phyloP scores from a whole-genome alignment of 768 basidiomycete genomes.

The Boletus reticuloceps region DNA sequence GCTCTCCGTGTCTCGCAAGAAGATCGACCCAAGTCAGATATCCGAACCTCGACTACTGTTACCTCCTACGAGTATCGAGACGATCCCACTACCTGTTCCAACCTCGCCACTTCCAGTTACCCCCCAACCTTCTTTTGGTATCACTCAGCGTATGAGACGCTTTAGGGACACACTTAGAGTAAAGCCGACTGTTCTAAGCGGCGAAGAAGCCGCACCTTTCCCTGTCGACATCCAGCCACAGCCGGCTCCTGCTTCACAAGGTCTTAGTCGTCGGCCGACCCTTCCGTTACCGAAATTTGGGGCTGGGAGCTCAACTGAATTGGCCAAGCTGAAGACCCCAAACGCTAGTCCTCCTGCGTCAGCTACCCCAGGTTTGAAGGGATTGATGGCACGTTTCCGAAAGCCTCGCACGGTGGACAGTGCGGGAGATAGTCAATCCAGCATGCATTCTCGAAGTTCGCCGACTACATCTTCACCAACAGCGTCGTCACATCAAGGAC shows the following conservation, averaged over 20 bases:
- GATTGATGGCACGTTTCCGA: conserved; percentile 80
- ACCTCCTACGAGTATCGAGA: conserved; percentile 66
- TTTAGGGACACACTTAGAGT: conserved; percentile 66
- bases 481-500: conserved; percentile 32
- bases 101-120: conserved; percentile 34
- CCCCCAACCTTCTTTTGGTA: conserved; percentile 43
- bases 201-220: conserved; percentile 50
- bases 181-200: conserved; percentile 43
- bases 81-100: conserved; percentile 51
- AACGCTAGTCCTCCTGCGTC: conserved; percentile 65
- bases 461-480: conserved; percentile 36
- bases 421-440: conserved; percentile 29
- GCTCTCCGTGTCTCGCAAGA: conserved; percentile 48
- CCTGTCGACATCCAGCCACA: conserved; percentile 43
- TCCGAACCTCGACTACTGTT: conserved; percentile 64
- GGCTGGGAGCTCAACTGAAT: conserved; percentile 43
- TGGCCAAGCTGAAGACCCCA: conserved; percentile 51
- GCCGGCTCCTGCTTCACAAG: conserved; percentile 26
- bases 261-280: conserved; percentile 45
- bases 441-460: conserved; percentile 28
- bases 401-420: conserved; percentile 31
- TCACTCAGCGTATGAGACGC: conserved; percentile 72
- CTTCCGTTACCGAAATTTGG: conserved; percentile 44
- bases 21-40: conserved; percentile 61
- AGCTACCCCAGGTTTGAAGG: conserved; percentile 70